These are phyloP conservation scores for Fraxinus pennsylvanica DNA, from an alignment of 257 asterid species.

Conservation along the genomic window DNA sequence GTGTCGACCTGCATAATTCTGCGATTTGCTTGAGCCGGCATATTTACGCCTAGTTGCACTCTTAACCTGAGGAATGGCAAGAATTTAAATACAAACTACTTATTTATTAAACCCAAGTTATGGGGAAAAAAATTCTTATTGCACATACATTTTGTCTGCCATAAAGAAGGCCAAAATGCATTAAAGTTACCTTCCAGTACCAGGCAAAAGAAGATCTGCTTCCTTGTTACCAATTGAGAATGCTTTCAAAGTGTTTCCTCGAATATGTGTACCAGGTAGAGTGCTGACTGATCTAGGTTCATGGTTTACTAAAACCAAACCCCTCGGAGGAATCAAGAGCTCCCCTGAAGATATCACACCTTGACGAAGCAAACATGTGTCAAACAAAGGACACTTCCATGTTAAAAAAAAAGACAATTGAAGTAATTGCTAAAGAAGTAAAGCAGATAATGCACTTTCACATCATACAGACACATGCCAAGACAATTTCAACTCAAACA, in stretches of 20 bases:
- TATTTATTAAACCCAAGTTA: background rate
- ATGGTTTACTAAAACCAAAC: conserved; percentile 50
- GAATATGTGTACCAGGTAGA: conserved; percentile 48
- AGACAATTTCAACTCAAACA: background rate
- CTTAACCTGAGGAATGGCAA: conserved; percentile 60
- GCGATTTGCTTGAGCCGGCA: conserved; percentile 94
- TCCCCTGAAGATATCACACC: conserved; percentile 42
- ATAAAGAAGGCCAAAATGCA: background rate
- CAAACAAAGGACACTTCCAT: conserved; percentile 1
- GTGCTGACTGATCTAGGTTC: conserved; percentile 46
- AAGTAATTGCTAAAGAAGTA: background rate
- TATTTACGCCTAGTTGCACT: conserved; percentile 94
- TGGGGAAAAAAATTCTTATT: background rate
- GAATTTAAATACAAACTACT: conserved; percentile 5
- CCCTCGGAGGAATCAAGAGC: conserved; percentile 47
- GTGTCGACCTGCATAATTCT: conserved; percentile 55
- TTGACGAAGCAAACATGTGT: conserved; percentile 19
- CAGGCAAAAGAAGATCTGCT: conserved; percentile 59
- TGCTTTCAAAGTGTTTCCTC: conserved; percentile 54
- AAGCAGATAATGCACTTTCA: background rate
- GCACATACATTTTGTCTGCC: too few species aligned
- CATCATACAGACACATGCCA: background rate
- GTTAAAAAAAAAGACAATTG: background rate
- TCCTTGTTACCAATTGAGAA: conserved; percentile 53
- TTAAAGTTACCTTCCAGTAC: conserved; percentile 47